Conservation (phyloP, 177 flowering plant species). For the Tripterygium wilfordii region DNA sequence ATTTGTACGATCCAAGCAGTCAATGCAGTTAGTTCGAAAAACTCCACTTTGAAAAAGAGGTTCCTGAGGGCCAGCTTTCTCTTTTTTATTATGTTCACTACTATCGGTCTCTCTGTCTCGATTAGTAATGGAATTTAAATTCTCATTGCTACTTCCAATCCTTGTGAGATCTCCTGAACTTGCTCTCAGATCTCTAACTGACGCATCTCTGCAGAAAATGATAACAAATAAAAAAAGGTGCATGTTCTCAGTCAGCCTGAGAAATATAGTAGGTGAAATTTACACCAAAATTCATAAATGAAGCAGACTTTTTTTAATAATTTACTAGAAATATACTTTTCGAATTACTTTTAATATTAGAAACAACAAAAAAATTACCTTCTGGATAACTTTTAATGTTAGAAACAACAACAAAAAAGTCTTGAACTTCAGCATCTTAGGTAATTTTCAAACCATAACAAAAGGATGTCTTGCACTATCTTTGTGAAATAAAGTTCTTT, state of each 20-base stretch:
- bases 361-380: no score
- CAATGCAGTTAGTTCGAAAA: slow-evolving; percentile 93
- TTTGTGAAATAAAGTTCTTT: no score
- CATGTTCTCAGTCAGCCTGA: no score
- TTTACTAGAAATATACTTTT: neutral
- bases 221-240: neutral
- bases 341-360: no score
- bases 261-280: no score
- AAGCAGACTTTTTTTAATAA: neutral
- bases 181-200: slow-evolving; percentile 65
- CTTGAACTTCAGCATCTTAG: no score
- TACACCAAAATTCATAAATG: neutral
- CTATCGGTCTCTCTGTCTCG: slow-evolving; percentile 52
- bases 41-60: slow-evolving; percentile 89
- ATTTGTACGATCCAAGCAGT: slow-evolving; percentile 97
- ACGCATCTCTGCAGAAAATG: slow-evolving; percentile 51
- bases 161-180: slow-evolving; percentile 58
- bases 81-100: slow-evolving; percentile 31
- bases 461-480: no score
- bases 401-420: no score
- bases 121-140: slow-evolving; percentile 30
- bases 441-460: no score
- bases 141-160: slow-evolving; percentile 45
- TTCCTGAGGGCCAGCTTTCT: slow-evolving; percentile 23
- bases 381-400: no score